Percentiles rank a stretch among this genome's conserved stretches.
These are phyloP conservation scores for Ambrosiella beaveri DNA, from an alignment of 2,329 filamentous ascomycete species.

Conservation along the genomic window DNA sequence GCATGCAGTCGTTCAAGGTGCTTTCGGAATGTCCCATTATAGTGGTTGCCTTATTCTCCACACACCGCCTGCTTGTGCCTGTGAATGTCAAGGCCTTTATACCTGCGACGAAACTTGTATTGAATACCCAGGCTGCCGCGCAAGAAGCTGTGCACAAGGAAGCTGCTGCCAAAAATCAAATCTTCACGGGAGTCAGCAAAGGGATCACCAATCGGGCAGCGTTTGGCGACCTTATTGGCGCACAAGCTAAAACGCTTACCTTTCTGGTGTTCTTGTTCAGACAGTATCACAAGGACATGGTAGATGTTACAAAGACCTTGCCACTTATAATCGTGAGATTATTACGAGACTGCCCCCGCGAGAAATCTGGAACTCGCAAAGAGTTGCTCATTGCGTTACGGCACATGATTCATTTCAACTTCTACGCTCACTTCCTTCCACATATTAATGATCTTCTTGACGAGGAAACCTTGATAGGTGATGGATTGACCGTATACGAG, in stretches of 20 bases:
- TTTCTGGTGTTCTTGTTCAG: constrained; percentile 86
- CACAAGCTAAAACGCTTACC: constrained; percentile 98
- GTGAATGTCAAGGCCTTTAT: constrained; percentile 85
- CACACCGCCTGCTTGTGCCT: constrained; percentile 62
- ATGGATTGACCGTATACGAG: constrained; percentile 91
- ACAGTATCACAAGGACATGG: constrained; percentile 70
- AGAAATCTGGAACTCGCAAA: constrained; percentile 86
- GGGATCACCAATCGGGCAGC: constrained; percentile 85
- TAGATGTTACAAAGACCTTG: constrained; percentile 71
- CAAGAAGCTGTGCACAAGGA: constrained; percentile 85
- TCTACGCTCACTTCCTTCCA: constrained; percentile 79
- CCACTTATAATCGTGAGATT: constrained; percentile 82
- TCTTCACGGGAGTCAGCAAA: constrained; percentile 84
- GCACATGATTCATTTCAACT: constrained; percentile 99
- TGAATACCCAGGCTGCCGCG: constrained; percentile 76
- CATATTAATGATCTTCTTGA: constrained; percentile 94
- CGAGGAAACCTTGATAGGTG: constrained; percentile 82
- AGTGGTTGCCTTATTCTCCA: constrained; percentile 94
- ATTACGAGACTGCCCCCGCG: constrained; percentile 81
- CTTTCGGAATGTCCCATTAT: constrained; percentile 96
- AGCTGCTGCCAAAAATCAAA: constrained; percentile 57
- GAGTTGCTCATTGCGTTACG: constrained; percentile 90
- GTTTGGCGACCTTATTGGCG: constrained; percentile 94
- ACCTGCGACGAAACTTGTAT: constrained; percentile 77
- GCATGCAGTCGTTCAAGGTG: constrained; percentile 98